A percentile compares a stretch with the other conserved stretches of the same genome.
Evolutionary conservation across 2,329 filamentous ascomycete genomes (phyloP).

Genomic region (Xylaria sp.): DNA sequence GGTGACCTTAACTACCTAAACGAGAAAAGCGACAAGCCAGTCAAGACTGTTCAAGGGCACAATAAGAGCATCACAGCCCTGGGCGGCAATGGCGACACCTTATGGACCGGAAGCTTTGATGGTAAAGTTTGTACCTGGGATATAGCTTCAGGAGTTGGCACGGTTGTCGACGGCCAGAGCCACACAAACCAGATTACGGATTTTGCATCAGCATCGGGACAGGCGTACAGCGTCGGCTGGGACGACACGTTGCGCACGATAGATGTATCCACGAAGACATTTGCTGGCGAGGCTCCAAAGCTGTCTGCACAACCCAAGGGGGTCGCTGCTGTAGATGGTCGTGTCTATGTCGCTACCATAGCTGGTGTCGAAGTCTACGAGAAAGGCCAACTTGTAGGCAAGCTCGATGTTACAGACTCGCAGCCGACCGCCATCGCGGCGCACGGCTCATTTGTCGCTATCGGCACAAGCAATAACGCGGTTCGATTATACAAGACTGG

Average conservation of each 20-base stretch:
- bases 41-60: slow-evolving; percentile 82
- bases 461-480: slow-evolving; percentile 78
- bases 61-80: slow-evolving; percentile 90
- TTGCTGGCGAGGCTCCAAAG: slow-evolving; percentile 73
- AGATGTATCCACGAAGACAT: slow-evolving; percentile 78
- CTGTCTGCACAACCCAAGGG: slow-evolving; percentile 79
- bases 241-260: slow-evolving; percentile 88
- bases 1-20: slow-evolving; percentile 91
- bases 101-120: slow-evolving; percentile 94
- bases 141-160: slow-evolving; percentile 72
- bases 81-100: slow-evolving; percentile 67
- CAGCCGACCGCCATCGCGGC: slow-evolving; percentile 77
- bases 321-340: slow-evolving; percentile 50
- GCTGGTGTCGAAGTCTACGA: slow-evolving; percentile 68
- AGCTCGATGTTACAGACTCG: slow-evolving; percentile 68
- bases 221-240: slow-evolving; percentile 90
- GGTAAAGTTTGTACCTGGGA: slow-evolving; percentile 90
- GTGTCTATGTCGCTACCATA: slow-evolving; percentile 61
- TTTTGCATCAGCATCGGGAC: slow-evolving; percentile 69
- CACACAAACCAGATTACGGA: slow-evolving; percentile 89
- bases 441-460: slow-evolving; percentile 72
- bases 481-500: slow-evolving; percentile 78
- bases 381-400: slow-evolving; percentile 69
- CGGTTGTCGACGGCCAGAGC: slow-evolving; percentile 78
- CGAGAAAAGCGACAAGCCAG: slow-evolving; percentile 74